Conservation (phyloP, 73 alveolate genomes). For the Paramecium sonneborni region DNA sequence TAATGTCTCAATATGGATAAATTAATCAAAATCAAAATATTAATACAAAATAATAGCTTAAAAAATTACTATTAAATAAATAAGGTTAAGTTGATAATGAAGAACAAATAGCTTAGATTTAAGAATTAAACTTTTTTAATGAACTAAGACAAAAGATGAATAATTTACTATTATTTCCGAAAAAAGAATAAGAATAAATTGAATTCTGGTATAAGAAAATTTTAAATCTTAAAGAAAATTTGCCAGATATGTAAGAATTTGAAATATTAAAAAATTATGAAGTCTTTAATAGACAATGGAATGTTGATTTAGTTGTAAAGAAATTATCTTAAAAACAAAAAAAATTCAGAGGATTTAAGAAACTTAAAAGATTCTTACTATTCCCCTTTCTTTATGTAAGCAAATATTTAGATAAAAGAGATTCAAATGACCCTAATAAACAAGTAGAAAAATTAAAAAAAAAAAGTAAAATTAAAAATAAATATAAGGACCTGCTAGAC, state of each 20-base stretch:
- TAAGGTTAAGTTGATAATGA: neutral
- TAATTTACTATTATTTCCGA: neutral
- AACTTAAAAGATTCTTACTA: neutral
- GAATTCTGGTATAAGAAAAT: neutral
- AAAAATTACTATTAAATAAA: neutral
- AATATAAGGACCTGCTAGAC: neutral
- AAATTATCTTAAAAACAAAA: neutral
- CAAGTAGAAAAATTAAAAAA: neutral
- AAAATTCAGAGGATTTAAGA: conserved; percentile 13
- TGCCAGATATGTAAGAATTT: neutral
- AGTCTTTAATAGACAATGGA: neutral
- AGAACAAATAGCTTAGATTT: neutral
- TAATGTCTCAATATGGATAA: neutral
- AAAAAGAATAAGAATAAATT: neutral
- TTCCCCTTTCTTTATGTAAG: neutral
- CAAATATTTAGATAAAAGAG: neutral
- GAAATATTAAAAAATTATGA: conserved; percentile 3
- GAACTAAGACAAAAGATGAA: neutral
- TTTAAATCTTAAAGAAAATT: neutral
- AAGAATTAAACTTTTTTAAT: neutral
- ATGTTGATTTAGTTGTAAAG: neutral
- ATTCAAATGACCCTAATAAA: neutral
- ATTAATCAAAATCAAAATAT: neutral
- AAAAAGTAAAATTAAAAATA: neutral
- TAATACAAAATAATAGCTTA: neutral